Evolutionary conservation across 306 rosid genomes (phyloP).

Genomic region (Oemleria cerasiformis): DNA sequence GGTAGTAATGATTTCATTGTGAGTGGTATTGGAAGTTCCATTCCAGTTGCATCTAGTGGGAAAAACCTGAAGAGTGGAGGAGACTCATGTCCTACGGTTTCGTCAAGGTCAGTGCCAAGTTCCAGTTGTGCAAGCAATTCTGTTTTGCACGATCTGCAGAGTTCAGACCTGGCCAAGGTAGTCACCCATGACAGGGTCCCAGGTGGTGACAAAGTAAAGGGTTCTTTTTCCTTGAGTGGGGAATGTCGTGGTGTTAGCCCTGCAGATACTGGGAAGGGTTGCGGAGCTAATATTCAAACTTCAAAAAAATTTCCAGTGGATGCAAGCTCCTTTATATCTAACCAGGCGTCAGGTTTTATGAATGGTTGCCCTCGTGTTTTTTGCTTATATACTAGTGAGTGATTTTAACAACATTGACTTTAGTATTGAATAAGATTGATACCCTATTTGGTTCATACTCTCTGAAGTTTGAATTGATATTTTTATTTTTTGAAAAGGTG

Average conservation of each 20-base stretch:
- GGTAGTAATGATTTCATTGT: constrained; percentile 4
- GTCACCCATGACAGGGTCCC: constrained; percentile 21
- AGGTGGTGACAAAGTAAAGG: constrained; percentile 24
- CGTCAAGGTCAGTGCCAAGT: constrained; percentile 22
- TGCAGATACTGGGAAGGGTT: constrained; percentile 21
- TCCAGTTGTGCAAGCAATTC: constrained; percentile 24
- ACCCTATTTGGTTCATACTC: neutral
- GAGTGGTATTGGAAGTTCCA: constrained; percentile 18
- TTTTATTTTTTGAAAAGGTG: constrained; percentile 29
- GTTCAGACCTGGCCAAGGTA: constrained; percentile 25
- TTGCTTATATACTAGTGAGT: constrained; percentile 37
- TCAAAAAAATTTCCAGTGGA: constrained; percentile 15
- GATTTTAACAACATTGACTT: neutral
- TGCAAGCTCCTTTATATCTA: constrained; percentile 11
- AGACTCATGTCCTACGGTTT: constrained; percentile 14
- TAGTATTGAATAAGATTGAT: neutral
- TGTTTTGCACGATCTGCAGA: constrained; percentile 29
- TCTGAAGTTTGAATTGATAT: constrained; percentile 9
- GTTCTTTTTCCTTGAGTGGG: constrained; percentile 19
- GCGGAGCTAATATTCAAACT: constrained; percentile 17
- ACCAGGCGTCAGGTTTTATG: constrained; percentile 24
- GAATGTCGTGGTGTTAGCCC: constrained; percentile 18
- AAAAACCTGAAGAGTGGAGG: constrained; percentile 19
- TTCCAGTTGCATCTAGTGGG: constrained; percentile 15
- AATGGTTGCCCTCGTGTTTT: constrained; percentile 39